Base-by-base conservation (phyloP, 1,139 yeast species). In the Suhomyces bolitotheri region DNA sequence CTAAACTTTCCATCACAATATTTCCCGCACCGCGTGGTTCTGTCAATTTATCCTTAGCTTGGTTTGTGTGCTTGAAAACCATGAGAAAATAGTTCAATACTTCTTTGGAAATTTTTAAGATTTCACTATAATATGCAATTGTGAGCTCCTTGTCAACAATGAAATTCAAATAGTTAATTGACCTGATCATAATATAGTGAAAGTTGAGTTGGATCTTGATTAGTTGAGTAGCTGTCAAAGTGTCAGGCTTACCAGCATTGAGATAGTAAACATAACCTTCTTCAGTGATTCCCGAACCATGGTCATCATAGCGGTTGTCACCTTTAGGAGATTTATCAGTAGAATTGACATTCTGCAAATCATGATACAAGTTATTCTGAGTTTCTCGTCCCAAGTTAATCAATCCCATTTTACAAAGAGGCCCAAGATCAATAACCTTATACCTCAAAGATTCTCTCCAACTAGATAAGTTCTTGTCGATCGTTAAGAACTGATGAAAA, bases 111-210 rank as follows among this genome's bases (percentile, higher is more conserved):
- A 71, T 66, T 11, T 56, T 57, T 5, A 63, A 55, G 10, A 71
- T 61, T 38, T 66, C 62, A 12, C 54, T 47, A 39, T 68, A 70
- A 41, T 67, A 64, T 27, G 55, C 53, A 34, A 55, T 60, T 10
- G 65, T 66, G 31, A 71, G 54, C 43, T 71, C 77, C 35, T 66
- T 62, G 36, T 71, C 76, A 29, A 71, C 71, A 25, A 70, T 67
- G 41, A 71, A 71, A 46, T 71, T 71, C 30, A 71, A 53, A 43
- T 70, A 71, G 48, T 71, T 71, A 61, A 64, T 63, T 1, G 73
- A 66, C 36, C 77, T 41, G 29, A 71, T 71, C 31, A 71, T 53
- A 29, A 66, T 53, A 39, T 66, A 71, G 44, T 71, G 76, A 50
- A 71, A 70, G 43, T 69, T 68, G 25, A 71, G 53, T 45, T 71